These are phyloP conservation scores for Ilex aquifolium DNA, from an alignment of 257 asterid genomes.

Conservation along the genomic window DNA sequence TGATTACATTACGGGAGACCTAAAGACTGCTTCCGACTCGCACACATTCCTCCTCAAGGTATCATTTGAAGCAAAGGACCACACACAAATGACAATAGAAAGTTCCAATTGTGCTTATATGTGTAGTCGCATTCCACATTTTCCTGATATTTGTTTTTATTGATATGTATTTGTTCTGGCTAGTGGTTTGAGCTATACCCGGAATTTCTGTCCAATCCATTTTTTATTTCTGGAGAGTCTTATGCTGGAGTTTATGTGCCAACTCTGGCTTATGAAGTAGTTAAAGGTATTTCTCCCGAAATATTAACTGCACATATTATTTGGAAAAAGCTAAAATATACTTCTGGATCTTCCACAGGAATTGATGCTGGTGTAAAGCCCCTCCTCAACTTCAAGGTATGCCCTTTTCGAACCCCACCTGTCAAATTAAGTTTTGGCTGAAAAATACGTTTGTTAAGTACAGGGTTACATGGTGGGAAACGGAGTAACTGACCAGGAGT, in stretches of 20 bases:
- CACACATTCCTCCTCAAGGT: conserved; percentile 89
- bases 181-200: conserved; percentile 96
- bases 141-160: neutral
- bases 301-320: conserved; percentile 11
- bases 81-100: neutral
- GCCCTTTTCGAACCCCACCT: conserved; percentile 4
- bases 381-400: conserved; percentile 72
- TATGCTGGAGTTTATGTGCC: conserved; percentile 96
- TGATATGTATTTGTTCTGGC: conserved; percentile 13
- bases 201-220: conserved; percentile 66
- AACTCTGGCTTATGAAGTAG: conserved; percentile 81
- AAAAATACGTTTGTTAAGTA: conserved; percentile 16
- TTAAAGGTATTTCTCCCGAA: conserved; percentile 45
- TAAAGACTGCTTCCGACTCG: conserved; percentile 74
- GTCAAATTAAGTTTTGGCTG: conserved; percentile 4
- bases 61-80: neutral
- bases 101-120: neutral
- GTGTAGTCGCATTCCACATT: neutral
- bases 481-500: conserved; percentile 70
- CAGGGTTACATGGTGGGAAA: conserved; percentile 99
- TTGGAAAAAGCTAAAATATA: conserved; percentile 8
- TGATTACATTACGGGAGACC: conserved; percentile 76
- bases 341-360: conserved; percentile 35
- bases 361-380: conserved; percentile 68
- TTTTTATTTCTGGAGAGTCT: conserved; percentile 83